Conservation (phyloP, 2,329 filamentous ascomycete genomes). For the Aspergillus caelatus region DNA sequence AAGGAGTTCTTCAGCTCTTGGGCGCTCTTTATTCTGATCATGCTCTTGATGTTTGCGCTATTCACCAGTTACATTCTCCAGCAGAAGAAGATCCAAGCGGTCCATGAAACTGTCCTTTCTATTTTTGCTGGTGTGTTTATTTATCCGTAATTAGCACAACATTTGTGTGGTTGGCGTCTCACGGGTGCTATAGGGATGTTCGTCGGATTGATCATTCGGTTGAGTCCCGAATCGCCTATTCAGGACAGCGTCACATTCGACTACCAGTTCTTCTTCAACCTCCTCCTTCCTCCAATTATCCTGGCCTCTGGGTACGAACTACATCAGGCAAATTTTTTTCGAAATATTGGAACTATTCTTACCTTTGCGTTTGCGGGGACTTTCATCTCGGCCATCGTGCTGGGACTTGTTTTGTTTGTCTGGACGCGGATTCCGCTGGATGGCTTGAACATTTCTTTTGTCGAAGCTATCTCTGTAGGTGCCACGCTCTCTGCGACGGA, state of each 20-base stretch:
- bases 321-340: constrained; percentile 98
- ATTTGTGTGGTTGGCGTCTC: constrained; percentile 12
- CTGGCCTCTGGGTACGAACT: constrained; percentile 95
- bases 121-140: constrained; percentile 80
- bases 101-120: constrained; percentile 97
- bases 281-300: constrained; percentile 97
- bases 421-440: constrained; percentile 88
- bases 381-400: constrained; percentile 93
- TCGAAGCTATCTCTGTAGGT: constrained; percentile 94
- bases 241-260: constrained; percentile 93
- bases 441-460: constrained; percentile 82
- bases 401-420: constrained; percentile 83
- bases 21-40: constrained; percentile 95
- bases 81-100: constrained; percentile 93
- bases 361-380: constrained; percentile 98
- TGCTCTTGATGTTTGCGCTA: constrained; percentile 89
- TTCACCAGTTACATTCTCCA: constrained; percentile 97
- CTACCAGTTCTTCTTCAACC: constrained; percentile 99
- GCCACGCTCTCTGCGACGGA: constrained; percentile 96
- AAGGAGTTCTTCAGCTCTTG: constrained; percentile 96
- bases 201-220: constrained; percentile 82
- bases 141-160: not conserved
- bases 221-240: constrained; percentile 80
- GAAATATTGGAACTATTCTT: constrained; percentile 94
- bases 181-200: constrained; percentile 72